These are phyloP conservation scores for Chaetoceros tenuissimus DNA, from an alignment of 108 stramenopile genomes.

Conservation along the genomic window DNA sequence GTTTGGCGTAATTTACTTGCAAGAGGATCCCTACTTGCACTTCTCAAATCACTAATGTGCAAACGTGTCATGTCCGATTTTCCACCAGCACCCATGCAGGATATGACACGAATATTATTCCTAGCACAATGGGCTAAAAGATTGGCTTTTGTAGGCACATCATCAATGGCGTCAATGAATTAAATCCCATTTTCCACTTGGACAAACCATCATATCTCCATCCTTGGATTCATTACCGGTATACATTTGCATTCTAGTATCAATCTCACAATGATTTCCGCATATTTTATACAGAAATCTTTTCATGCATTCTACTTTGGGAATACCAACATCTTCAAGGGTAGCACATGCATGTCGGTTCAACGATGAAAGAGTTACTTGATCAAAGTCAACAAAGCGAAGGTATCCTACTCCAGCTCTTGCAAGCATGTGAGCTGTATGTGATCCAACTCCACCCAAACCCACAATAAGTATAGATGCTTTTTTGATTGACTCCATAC, in stretches of 20 bases:
- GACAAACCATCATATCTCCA: conserved; percentile 36
- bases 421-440: conserved; percentile 92
- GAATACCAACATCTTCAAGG: conserved; percentile 83
- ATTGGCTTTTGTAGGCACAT: conserved; percentile 93
- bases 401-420: conserved; percentile 82
- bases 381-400: conserved; percentile 97
- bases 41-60: conserved; percentile 80
- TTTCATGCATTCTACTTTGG: conserved; percentile 77
- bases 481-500: conserved; percentile 38
- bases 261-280: conserved; percentile 32
- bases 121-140: conserved; percentile 74
- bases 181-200: conserved; percentile 58
- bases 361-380: conserved; percentile 92
- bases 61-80: conserved; percentile 92
- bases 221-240: conserved; percentile 47
- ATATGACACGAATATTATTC: conserved; percentile 66
- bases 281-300: conserved; percentile 51
- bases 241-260: conserved; percentile 65
- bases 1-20: conserved; percentile 78
- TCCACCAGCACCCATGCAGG: conserved; percentile 96
- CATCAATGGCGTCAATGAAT: conserved; percentile 99
- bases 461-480: conserved; percentile 84
- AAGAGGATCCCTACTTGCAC: conserved; percentile 82
- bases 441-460: conserved; percentile 95
- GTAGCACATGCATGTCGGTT: conserved; percentile 98